phyloP scores from a whole-genome alignment of 805 yeast genomes.

The Ogataea sp. region DNA sequence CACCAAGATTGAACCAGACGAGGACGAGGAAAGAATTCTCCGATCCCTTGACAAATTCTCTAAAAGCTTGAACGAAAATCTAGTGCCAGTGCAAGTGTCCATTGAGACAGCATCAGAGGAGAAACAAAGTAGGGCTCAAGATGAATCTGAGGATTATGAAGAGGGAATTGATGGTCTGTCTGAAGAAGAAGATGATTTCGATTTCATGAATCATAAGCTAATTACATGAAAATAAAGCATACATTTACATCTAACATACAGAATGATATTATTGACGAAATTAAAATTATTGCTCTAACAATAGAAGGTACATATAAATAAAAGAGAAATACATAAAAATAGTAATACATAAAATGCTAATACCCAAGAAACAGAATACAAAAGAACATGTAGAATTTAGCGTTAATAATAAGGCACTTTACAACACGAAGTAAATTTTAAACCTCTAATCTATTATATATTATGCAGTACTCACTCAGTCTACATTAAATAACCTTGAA shows the following conservation, averaged over 20 bases:
- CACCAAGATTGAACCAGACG: not conserved
- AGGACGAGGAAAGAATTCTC: not conserved
- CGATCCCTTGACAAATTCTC: not conserved
- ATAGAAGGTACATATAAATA: too few relatives aligned
- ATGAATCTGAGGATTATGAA: not conserved
- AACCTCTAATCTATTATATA: too few relatives aligned
- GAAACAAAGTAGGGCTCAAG: not conserved
- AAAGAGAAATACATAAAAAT: too few relatives aligned
- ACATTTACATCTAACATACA: not conserved
- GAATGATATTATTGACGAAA: too few relatives aligned
- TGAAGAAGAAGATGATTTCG: slow-evolving; percentile 4
- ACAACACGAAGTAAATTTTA: too few relatives aligned
- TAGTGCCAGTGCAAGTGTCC: not conserved
- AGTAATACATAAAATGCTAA: not conserved
- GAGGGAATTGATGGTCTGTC: slow-evolving; percentile 2
- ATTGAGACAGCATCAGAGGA: not conserved
- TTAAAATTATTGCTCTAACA: too few relatives aligned
- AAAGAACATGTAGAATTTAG: too few relatives aligned
- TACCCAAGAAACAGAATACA: not conserved
- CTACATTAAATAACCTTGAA: slow-evolving; percentile 27
- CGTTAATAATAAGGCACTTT: too few relatives aligned
- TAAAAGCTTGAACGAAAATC: not conserved
- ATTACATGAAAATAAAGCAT: too few relatives aligned
- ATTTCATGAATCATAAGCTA: slow-evolving; percentile 2
- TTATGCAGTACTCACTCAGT: slow-evolving; percentile 9